Percentiles rank a stretch among this genome's conserved stretches.
phyloP scores from a whole-genome alignment of 2,329 filamentous ascomycete genomes.

The Remersonia thermophila region DNA sequence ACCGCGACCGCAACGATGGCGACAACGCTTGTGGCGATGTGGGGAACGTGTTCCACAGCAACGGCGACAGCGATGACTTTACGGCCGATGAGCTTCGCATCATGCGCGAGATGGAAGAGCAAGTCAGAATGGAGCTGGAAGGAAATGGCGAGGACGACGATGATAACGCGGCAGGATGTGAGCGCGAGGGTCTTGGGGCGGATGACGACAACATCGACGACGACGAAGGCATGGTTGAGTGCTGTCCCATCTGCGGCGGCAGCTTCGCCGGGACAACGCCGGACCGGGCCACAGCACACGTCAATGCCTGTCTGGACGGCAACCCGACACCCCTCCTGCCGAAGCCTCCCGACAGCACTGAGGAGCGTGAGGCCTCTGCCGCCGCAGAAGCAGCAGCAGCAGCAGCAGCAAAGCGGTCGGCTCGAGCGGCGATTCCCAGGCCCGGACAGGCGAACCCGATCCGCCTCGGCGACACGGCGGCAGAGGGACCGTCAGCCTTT shows the following conservation, averaged over 20 bases:
- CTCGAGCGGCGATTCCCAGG: slow-evolving; percentile 56
- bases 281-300: slow-evolving; percentile 68
- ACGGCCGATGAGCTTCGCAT: slow-evolving; percentile 55
- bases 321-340: slow-evolving; percentile 49
- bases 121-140: slow-evolving; percentile 52
- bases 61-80: slow-evolving; percentile 28
- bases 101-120: slow-evolving; percentile 63
- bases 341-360: slow-evolving; percentile 12
- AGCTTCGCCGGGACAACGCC: slow-evolving; percentile 46
- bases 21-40: slow-evolving; percentile 20
- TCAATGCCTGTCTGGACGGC: slow-evolving; percentile 87
- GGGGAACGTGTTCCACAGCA: slow-evolving; percentile 5
- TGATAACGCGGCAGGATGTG: no score
- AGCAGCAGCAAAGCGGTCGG: slow-evolving; percentile 50
- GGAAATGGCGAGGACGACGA: slow-evolving; percentile 33
- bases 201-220: slow-evolving; percentile 22
- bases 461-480: slow-evolving; percentile 30
- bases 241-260: slow-evolving; percentile 68
- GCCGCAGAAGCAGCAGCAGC: no score
- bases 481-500: slow-evolving; percentile 45
- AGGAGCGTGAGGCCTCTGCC: slow-evolving; percentile 22
- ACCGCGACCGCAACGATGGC: slow-evolving; percentile 21
- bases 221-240: slow-evolving; percentile 23
- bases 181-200: slow-evolving; percentile 19
- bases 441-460: slow-evolving; percentile 77